Conservation (phyloP, 768 basidiomycete genomes). For the Amanita exitialis region DNA sequence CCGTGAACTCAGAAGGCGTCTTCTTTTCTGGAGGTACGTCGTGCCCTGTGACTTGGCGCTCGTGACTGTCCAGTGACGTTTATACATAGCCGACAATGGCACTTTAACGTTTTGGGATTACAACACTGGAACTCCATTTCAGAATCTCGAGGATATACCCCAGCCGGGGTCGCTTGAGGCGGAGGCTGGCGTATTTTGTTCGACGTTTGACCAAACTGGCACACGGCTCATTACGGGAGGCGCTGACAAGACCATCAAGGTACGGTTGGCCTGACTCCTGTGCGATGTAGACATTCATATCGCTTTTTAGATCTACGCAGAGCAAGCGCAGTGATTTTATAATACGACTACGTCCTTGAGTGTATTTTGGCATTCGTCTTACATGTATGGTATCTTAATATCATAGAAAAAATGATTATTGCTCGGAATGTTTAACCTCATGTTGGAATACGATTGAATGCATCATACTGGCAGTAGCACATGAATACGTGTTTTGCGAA, state of each 20-base stretch:
- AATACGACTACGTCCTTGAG: background rate
- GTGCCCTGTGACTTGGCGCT: too few species aligned
- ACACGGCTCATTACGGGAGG: conserved; percentile 92
- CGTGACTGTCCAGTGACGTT: background rate
- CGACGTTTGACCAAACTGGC: conserved; percentile 93
- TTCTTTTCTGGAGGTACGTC: conserved; percentile 89
- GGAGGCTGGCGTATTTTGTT: conserved; percentile 94
- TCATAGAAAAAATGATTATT: background rate
- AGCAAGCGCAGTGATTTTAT: conserved; percentile 45
- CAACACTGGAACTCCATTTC: conserved; percentile 89
- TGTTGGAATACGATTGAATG: background rate
- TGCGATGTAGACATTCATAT: background rate
- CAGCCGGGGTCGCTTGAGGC: conserved; percentile 98
- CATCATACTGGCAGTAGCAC: background rate
- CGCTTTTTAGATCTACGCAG: conserved; percentile 48
- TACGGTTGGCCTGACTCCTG: conserved; percentile 19
- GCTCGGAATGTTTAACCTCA: background rate
- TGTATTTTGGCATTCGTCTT: background rate
- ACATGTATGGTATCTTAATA: background rate
- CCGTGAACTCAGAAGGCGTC: conserved; percentile 92
- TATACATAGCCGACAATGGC: conserved; percentile 60
- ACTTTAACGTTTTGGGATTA: conserved; percentile 92
- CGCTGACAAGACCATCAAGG: conserved; percentile 99
- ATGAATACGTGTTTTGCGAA: conserved; percentile 4
- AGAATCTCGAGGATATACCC: conserved; percentile 86